Percentiles rank a stretch among this genome's conserved stretches.
Conservation (phyloP, 2,329 filamentous ascomycete genomes). For the Neonectria punicea region DNA sequence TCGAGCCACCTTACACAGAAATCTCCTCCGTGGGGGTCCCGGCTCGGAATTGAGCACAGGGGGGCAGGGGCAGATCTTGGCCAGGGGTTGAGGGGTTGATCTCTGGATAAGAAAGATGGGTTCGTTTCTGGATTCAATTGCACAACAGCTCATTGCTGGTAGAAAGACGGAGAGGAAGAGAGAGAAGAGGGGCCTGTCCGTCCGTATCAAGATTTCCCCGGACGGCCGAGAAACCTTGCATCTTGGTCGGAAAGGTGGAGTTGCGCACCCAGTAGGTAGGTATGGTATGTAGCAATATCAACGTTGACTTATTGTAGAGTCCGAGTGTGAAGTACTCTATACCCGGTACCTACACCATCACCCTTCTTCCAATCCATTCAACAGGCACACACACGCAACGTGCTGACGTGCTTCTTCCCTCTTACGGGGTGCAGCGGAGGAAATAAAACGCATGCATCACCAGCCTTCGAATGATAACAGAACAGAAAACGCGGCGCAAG, state of each 20-base stretch:
- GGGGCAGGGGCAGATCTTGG: slow-evolving; percentile 4
- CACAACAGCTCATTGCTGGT: neutral
- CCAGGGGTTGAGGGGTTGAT: slow-evolving; percentile 3
- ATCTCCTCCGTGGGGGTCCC: slow-evolving; percentile 4
- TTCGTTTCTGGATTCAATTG: slow-evolving; percentile 1
- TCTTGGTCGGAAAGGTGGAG: neutral
- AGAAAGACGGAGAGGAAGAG: neutral
- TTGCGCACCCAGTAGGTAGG: neutral
- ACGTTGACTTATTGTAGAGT: neutral
- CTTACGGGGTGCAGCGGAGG: neutral
- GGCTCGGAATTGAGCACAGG: slow-evolving; percentile 2
- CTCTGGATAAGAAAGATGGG: slow-evolving; percentile 2
- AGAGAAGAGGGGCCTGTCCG: neutral
- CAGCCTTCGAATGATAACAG: neutral
- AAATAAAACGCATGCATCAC: neutral
- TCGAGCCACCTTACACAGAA: neutral
- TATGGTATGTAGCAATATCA: neutral
- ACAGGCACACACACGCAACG: neutral
- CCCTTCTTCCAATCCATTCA: neutral
- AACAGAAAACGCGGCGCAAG: neutral
- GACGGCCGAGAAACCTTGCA: slow-evolving; percentile 11
- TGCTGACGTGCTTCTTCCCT: neutral
- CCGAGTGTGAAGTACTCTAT: neutral
- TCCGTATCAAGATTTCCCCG: neutral
- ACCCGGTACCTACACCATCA: neutral